Evolutionary conservation across 225 moss, liverwort and hornwort genomes (phyloP).

Genomic region (Physcomitrium patens): DNA sequence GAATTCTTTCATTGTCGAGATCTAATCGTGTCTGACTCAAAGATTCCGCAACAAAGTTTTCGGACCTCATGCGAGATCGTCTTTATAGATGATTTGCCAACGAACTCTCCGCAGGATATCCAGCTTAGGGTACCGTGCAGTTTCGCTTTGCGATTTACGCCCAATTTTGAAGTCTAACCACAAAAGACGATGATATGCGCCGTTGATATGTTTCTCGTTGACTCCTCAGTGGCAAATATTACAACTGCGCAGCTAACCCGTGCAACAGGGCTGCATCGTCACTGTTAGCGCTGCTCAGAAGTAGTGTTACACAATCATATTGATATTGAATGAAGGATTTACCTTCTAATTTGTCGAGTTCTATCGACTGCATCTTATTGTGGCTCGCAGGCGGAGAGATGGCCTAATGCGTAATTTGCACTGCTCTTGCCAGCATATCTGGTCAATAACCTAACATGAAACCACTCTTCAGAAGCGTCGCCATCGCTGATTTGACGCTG

Average conservation of each 20-base stretch:
- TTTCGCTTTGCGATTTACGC: background rate
- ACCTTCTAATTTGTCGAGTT: background rate
- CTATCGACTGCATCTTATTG: constrained; percentile 12
- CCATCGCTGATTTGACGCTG: background rate
- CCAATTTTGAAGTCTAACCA: background rate
- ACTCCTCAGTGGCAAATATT: background rate
- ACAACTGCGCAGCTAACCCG: background rate
- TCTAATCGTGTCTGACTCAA: background rate
- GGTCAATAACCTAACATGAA: constrained; percentile 14
- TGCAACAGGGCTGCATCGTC: background rate
- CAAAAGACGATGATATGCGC: background rate
- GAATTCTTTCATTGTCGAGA: background rate
- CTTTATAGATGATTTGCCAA: background rate
- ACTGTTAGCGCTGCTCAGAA: background rate
- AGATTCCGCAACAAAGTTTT: too few species aligned
- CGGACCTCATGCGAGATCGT: background rate
- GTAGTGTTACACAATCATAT: background rate
- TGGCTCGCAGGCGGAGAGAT: constrained; percentile 35
- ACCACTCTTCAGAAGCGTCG: constrained; percentile 1
- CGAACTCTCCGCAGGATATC: background rate
- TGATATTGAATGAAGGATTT: background rate
- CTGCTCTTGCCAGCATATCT: constrained; percentile 30
- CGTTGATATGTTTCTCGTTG: background rate
- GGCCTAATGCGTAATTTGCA: constrained; percentile 42
- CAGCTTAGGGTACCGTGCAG: background rate